Evolutionary conservation across 2,329 filamentous ascomycete genomes (phyloP).

Genomic region (Rhinocladiella mackenziei): DNA sequence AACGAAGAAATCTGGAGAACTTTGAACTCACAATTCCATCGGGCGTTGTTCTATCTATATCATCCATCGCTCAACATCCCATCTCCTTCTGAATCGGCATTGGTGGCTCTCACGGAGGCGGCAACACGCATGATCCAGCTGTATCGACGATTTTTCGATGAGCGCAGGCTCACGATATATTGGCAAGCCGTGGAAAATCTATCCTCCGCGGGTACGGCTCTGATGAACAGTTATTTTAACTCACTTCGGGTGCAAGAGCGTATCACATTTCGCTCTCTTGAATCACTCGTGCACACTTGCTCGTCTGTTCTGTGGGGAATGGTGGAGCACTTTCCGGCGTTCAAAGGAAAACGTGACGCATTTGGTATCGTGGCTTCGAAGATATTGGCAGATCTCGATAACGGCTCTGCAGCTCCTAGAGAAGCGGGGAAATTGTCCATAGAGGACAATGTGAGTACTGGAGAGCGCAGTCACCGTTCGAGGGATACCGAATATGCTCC

Average conservation of each 20-base stretch:
- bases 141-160: conserved; percentile 14
- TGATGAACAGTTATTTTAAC: conserved; percentile 10
- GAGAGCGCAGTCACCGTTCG: too few relatives aligned
- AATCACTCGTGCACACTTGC: conserved; percentile 14
- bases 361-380: conserved; percentile 16
- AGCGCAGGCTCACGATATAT: conserved; percentile 13
- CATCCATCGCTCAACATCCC: conserved; percentile 14
- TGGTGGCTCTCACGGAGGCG: conserved; percentile 8
- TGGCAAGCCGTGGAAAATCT: conserved; percentile 18
- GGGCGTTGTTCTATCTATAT: conserved; percentile 16
- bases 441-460: too few relatives aligned
- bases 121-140: conserved; percentile 12
- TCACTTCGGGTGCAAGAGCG: conserved; percentile 9
- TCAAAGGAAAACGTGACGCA: conserved; percentile 26
- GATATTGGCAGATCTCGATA: conserved; percentile 8
- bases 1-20: conserved; percentile 15
- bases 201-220: conserved; percentile 13
- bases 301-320: conserved; percentile 29
- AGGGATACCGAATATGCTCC: too few relatives aligned
- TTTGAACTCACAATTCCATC: conserved; percentile 15
- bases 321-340: conserved; percentile 28
- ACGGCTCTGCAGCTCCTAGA: too few relatives aligned
- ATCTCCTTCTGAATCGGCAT: background rate
- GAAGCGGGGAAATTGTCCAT: too few relatives aligned
- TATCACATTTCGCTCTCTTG: conserved; percentile 8